Evolutionary conservation across 2,329 filamentous ascomycete species (phyloP).

Genomic region (Aspergillus japonicus): DNA sequence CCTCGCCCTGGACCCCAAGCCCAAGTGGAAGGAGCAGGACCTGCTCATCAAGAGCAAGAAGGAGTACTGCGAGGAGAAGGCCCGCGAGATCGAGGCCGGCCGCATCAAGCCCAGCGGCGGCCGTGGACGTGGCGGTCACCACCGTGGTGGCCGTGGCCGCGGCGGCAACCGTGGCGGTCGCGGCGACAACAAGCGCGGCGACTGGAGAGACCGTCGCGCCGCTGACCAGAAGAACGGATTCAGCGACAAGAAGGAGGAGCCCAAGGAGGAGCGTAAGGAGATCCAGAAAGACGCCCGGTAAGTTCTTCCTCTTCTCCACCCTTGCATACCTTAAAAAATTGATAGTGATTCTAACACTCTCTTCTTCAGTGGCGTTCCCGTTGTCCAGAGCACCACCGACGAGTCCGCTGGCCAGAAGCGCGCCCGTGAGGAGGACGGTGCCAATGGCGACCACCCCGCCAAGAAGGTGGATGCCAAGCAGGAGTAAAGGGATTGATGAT

Average conservation of each 20-base stretch:
- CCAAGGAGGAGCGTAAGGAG: conserved; percentile 28
- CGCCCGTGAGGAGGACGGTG: conserved; percentile 39
- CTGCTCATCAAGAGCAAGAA: conserved; percentile 84
- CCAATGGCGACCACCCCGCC: conserved; percentile 39
- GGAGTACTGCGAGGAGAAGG: conserved; percentile 79
- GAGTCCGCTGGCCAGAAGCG: conserved; percentile 44
- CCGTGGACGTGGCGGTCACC: conserved; percentile 33
- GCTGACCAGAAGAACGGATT: conserved; percentile 47
- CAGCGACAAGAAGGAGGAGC: conserved; percentile 23
- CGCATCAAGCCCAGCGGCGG: conserved; percentile 60
- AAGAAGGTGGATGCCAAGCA: conserved; percentile 51
- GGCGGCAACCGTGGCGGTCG: conserved; percentile 46
- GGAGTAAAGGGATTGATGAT: conserved; percentile 30
- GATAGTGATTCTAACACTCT: conserved; percentile 15
- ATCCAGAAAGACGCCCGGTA: conserved; percentile 46
- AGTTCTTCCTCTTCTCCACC: background rate
- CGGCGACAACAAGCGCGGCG: conserved; percentile 31
- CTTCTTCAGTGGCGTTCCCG: conserved; percentile 43
- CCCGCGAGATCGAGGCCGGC: conserved; percentile 67
- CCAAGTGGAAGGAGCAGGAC: conserved; percentile 77
- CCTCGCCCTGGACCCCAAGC: conserved; percentile 73
- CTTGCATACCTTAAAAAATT: background rate
- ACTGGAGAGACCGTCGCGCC: conserved; percentile 46
- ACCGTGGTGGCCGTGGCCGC: conserved; percentile 48
- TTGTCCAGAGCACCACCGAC: conserved; percentile 41